Evolutionary conservation across 2,329 filamentous ascomycete genomes (phyloP).

Genomic region (Chaetomium sp.): DNA sequence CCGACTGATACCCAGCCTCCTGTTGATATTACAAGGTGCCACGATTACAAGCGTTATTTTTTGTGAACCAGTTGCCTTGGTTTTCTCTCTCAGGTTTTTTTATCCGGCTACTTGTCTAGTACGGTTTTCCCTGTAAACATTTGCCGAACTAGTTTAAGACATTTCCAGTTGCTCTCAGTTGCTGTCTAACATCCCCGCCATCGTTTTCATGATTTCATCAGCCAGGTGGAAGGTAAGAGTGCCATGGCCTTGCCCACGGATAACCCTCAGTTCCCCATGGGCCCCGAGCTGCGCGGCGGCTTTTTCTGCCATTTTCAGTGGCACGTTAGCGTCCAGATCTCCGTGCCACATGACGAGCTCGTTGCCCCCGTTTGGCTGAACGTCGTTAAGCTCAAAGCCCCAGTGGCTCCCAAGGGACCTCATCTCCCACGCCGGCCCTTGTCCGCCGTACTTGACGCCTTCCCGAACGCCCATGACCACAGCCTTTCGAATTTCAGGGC

Average conservation of each 20-base stretch:
- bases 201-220: constrained; percentile 16
- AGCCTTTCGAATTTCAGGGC: constrained; percentile 7
- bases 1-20: too few species aligned
- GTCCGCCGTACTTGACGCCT: constrained; percentile 18
- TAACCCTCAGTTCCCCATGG: constrained; percentile 1
- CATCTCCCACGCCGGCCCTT: constrained; percentile 19
- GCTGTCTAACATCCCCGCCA: background rate
- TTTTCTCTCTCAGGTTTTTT: too few species aligned
- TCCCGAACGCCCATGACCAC: constrained; percentile 17
- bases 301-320: constrained; percentile 13
- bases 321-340: constrained; percentile 18
- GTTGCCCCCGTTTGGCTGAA: background rate
- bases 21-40: too few species aligned
- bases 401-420: constrained; percentile 12
- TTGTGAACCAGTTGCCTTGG: too few species aligned
- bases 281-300: constrained; percentile 2
- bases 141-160: background rate
- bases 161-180: too few species aligned
- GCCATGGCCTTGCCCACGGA: constrained; percentile 18
- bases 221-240: constrained; percentile 10
- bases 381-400: constrained; percentile 17
- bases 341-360: constrained; percentile 22
- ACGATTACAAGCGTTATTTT: too few species aligned
- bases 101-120: too few species aligned
- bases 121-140: background rate